Evolutionary conservation across 192 early-diverging fungal species (phyloP).

Genomic region (Coemansia sp.): DNA sequence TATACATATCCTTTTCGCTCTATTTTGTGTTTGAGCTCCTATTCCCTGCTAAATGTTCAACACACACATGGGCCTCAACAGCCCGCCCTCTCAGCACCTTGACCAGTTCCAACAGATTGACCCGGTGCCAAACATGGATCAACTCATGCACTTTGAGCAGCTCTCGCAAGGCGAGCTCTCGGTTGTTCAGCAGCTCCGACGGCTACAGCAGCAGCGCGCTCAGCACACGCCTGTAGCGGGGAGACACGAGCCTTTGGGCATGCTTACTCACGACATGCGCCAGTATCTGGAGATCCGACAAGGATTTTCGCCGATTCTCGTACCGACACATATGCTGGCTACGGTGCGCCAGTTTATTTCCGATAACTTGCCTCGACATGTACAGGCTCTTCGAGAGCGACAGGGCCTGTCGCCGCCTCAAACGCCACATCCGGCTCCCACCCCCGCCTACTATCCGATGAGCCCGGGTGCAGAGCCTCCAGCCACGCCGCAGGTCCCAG

Average conservation of each 20-base stretch:
- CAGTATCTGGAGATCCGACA: conserved; percentile 39
- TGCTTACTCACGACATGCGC: conserved; percentile 22
- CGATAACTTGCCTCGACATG: conserved; percentile 23
- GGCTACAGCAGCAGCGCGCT: conserved; percentile 18
- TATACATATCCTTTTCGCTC: not conserved
- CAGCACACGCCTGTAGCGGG: conserved; percentile 6
- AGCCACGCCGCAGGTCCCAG: not conserved
- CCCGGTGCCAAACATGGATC: not conserved
- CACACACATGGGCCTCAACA: not conserved
- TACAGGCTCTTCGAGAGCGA: not conserved
- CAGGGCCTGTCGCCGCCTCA: conserved; percentile 26
- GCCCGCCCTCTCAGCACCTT: not conserved
- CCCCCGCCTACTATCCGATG: not conserved
- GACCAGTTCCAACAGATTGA: not conserved
- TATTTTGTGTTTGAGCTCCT: not conserved
- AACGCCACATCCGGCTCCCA: not conserved
- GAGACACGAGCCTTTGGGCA: conserved; percentile 11
- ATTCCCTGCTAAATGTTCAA: not conserved
- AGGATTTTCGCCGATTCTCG: conserved; percentile 33
- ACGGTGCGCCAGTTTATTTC: conserved; percentile 23
- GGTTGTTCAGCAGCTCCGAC: conserved; percentile 29
- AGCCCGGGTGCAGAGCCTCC: not conserved
- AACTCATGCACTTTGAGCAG: conserved; percentile 2
- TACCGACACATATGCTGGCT: conserved; percentile 20
- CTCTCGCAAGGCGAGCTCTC: conserved; percentile 18